Conservation (phyloP, 768 basidiomycete species). For the Kwoniella mangroviensis region DNA sequence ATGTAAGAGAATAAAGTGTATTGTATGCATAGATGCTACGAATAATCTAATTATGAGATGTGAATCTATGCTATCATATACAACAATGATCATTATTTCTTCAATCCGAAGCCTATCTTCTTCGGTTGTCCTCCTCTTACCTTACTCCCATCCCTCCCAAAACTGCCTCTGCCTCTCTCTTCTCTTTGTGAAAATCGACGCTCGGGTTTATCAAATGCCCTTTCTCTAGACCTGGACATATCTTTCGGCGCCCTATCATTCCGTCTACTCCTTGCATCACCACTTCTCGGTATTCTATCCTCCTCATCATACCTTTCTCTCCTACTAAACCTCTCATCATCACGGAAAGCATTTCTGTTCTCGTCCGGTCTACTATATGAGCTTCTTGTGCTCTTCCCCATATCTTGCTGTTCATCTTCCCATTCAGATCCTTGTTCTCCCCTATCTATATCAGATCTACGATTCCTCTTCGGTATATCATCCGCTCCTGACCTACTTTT, state of each 20-base stretch:
- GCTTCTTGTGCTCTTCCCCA: no score
- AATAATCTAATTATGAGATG: background rate
- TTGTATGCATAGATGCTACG: background rate
- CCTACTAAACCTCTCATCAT: background rate
- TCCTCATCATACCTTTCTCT: background rate
- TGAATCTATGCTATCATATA: background rate
- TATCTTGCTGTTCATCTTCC: background rate
- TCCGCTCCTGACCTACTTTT: background rate
- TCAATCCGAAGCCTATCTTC: background rate
- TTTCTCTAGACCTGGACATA: no score
- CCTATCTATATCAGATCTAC: background rate
- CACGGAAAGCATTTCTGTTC: no score
- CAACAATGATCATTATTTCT: background rate
- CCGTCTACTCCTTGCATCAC: no score
- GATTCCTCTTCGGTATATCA: background rate
- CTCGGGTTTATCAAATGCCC: no score
- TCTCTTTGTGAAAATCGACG: no score
- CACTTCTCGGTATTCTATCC: no score
- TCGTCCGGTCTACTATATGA: no score
- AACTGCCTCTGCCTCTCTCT: no score
- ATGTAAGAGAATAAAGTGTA: background rate
- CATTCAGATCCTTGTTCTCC: background rate
- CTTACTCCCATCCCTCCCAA: no score
- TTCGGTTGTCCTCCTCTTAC: background rate
- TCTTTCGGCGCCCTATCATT: no score